Conservation (phyloP, 2,329 filamentous ascomycete species). For the Periconia digitata region DNA sequence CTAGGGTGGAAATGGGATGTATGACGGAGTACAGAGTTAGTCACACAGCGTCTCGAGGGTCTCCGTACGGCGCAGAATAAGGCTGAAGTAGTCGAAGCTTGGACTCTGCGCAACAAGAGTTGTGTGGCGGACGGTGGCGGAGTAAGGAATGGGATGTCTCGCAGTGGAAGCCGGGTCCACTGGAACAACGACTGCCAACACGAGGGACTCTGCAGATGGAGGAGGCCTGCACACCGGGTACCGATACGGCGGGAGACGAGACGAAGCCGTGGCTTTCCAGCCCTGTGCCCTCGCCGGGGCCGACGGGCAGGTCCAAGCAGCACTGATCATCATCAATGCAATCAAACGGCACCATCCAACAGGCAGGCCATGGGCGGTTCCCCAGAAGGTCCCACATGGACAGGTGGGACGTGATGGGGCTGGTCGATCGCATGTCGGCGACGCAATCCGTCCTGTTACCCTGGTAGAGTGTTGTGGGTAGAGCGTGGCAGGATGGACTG, state of each 20-base stretch:
- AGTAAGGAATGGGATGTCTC: conserved; percentile 38
- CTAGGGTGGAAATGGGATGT: conserved; percentile 31
- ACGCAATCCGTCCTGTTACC: too few relatives aligned
- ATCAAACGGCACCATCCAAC: conserved; percentile 12
- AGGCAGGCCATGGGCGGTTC: conserved; percentile 5
- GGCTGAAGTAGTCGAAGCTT: conserved; percentile 34
- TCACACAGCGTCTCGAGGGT: conserved; percentile 29
- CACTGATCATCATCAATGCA: conserved; percentile 17
- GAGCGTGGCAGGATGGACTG: neutral
- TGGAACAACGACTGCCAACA: too few relatives aligned
- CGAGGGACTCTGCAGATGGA: conserved; percentile 25
- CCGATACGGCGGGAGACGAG: conserved; percentile 28
- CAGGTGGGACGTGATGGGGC: conserved; percentile 10
- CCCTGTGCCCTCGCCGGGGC: conserved; percentile 26
- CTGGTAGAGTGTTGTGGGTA: too few relatives aligned
- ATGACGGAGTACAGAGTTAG: conserved; percentile 36
- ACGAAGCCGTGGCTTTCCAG: conserved; percentile 28
- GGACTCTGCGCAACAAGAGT: too few relatives aligned
- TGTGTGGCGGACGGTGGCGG: conserved; percentile 41
- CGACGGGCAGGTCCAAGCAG: conserved; percentile 22
- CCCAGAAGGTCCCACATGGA: conserved; percentile 7
- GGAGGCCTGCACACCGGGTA: conserved; percentile 16
- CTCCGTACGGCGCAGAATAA: conserved; percentile 38
- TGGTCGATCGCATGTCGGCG: conserved; percentile 19
- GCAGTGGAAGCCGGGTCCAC: conserved; percentile 32